These are phyloP conservation scores for Geopyxis carbonaria DNA, from an alignment of 495 filamentous ascomycete genomes.

Conservation along the genomic window DNA sequence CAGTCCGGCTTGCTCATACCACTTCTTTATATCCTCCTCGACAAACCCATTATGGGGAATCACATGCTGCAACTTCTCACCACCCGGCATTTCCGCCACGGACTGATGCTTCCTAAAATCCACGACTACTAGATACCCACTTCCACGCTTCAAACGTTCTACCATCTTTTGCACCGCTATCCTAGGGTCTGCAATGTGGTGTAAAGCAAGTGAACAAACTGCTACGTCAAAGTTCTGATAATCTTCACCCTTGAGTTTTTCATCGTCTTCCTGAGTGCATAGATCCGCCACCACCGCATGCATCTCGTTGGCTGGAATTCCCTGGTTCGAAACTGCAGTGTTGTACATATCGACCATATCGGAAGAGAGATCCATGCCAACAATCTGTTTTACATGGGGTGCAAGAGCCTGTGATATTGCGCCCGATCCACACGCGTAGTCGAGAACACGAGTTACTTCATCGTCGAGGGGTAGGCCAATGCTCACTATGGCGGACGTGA, in stretches of 20 bases:
- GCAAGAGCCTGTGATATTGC: slow-evolving; percentile 32
- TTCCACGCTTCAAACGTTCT: slow-evolving; percentile 35
- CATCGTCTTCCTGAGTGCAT: slow-evolving; percentile 30
- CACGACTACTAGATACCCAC: slow-evolving; percentile 36
- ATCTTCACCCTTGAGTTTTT: slow-evolving; percentile 28
- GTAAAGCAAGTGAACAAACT: slow-evolving; percentile 39
- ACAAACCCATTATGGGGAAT: slow-evolving; percentile 34
- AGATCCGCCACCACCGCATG: slow-evolving; percentile 19
- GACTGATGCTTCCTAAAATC: slow-evolving; percentile 32
- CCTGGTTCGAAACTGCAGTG: slow-evolving; percentile 24
- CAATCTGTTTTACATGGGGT: slow-evolving; percentile 33
- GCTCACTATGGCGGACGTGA: no score
- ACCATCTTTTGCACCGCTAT: slow-evolving; percentile 33
- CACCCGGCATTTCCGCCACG: slow-evolving; percentile 1
- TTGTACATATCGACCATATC: slow-evolving; percentile 40
- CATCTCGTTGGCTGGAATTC: slow-evolving; percentile 28
- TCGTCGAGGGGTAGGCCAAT: slow-evolving; percentile 12
- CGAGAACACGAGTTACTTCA: slow-evolving; percentile 36
- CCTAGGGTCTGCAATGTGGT: slow-evolving; percentile 41
- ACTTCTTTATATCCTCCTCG: slow-evolving; percentile 29
- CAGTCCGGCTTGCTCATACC: slow-evolving; percentile 32
- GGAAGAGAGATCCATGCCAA: slow-evolving; percentile 41
- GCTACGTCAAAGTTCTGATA: slow-evolving; percentile 39
- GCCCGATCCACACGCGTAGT: slow-evolving; percentile 51
- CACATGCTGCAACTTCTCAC: slow-evolving; percentile 17